These are phyloP conservation scores for Hypoxylon cercidicola DNA, from an alignment of 495 filamentous ascomycete species.

Conservation along the genomic window DNA sequence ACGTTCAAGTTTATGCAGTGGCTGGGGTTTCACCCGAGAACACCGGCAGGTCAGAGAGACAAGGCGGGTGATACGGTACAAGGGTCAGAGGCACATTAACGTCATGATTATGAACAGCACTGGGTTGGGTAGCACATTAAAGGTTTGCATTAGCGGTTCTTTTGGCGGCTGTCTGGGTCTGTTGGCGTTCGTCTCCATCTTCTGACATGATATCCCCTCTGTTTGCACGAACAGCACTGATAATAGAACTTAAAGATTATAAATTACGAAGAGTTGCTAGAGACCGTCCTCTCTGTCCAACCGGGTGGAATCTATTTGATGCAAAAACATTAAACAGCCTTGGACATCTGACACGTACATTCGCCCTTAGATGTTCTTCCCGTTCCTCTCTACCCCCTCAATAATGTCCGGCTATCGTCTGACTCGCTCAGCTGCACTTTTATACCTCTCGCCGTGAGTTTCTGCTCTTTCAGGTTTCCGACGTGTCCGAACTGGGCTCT, in stretches of 20 bases:
- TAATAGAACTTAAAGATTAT: neutral
- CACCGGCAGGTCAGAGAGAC: slow-evolving; percentile 38
- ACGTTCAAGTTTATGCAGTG: slow-evolving; percentile 48
- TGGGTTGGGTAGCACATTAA: neutral
- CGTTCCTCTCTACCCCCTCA: neutral
- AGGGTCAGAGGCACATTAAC: slow-evolving; percentile 12
- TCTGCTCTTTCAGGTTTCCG: slow-evolving; percentile 31
- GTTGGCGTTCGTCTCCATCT: slow-evolving; percentile 16
- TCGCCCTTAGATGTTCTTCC: no score
- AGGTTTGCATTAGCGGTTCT: neutral
- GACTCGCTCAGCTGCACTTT: slow-evolving; percentile 24
- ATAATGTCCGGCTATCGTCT: slow-evolving; percentile 6
- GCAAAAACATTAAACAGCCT: neutral
- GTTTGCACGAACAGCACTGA: neutral
- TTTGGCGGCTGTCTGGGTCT: slow-evolving; percentile 8
- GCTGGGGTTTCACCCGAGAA: slow-evolving; percentile 43
- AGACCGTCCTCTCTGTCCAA: no score
- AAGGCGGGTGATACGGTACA: slow-evolving; percentile 1
- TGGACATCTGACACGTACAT: neutral
- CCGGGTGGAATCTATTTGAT: neutral
- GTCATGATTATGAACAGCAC: slow-evolving; percentile 10
- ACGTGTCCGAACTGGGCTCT: slow-evolving; percentile 30
- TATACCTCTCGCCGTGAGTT: slow-evolving; percentile 28
- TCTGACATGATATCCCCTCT: slow-evolving; percentile 26
- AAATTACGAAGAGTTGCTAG: neutral